These are phyloP conservation scores for Vinca major DNA, from an alignment of 305 asterid genomes.

Conservation along the genomic window DNA sequence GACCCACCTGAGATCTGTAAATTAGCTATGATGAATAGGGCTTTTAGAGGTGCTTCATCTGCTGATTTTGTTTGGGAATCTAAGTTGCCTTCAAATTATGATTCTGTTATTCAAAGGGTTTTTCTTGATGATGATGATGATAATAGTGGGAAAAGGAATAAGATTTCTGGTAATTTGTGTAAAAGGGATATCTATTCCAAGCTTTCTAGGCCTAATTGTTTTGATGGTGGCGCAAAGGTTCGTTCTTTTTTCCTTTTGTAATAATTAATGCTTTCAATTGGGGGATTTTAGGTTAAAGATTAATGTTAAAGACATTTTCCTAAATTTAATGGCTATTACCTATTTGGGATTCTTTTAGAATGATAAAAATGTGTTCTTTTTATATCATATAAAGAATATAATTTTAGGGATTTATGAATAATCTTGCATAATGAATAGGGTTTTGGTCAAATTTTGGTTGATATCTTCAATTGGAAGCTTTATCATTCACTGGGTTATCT, in stretches of 20 bases:
- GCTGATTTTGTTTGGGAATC: conserved; percentile 92
- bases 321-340: no score
- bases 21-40: conserved; percentile 54
- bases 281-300: not conserved
- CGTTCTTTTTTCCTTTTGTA: not conserved
- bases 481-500: no score
- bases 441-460: no score
- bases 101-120: conserved; percentile 42
- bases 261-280: not conserved
- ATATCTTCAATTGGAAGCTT: no score
- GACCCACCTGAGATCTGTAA: conserved; percentile 88
- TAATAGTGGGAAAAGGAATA: not conserved
- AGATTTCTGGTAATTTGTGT: conserved; percentile 31
- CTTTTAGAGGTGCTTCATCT: conserved; percentile 57
- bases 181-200: conserved; percentile 57
- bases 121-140: conserved; percentile 19
- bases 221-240: conserved; percentile 73
- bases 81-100: conserved; percentile 60
- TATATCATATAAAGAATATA: no score
- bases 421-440: no score
- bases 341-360: no score
- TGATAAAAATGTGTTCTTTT: not conserved
- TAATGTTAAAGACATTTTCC: not conserved
- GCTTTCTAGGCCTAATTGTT: conserved; percentile 50
- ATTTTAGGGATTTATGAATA: no score